phyloP scores from a whole-genome alignment of 352 stramenopile species.

The Pythium aquatile region DNA sequence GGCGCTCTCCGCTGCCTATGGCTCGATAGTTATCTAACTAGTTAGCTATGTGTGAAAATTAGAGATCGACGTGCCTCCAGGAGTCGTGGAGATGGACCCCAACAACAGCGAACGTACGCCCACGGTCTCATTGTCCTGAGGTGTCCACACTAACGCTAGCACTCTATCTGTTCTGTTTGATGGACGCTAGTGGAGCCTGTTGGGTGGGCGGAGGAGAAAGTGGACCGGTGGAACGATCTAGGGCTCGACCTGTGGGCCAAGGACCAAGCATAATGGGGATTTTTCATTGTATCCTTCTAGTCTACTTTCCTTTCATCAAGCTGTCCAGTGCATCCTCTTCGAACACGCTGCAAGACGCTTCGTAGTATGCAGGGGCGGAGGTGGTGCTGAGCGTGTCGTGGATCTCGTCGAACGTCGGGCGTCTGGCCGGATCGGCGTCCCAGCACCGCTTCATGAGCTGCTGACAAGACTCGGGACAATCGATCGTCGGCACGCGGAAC shows the following conservation, averaged over 20 bases:
- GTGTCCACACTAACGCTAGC: no score
- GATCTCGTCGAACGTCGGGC: conserved; percentile 64
- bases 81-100: conserved; percentile 45
- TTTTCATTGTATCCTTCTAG: background rate
- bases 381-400: conserved; percentile 35
- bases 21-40: no score
- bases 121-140: no score
- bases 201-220: conserved; percentile 53
- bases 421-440: conserved; percentile 46
- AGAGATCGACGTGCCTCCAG: conserved; percentile 75
- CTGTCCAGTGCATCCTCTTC: conserved; percentile 25
- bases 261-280: conserved; percentile 15
- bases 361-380: background rate
- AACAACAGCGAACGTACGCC: conserved; percentile 52
- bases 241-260: conserved; percentile 65
- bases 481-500: conserved; percentile 70
- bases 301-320: conserved; percentile 16
- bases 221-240: conserved; percentile 80
- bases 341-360: conserved; percentile 1
- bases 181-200: conserved; percentile 41
- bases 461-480: conserved; percentile 61
- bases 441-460: conserved; percentile 70
- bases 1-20: no score
- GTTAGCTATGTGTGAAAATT: background rate
- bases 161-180: background rate